Evolutionary conservation across 2,329 filamentous ascomycete species (phyloP), one percentile per base, ranked within the genome.

Genomic region (Pestalotiopsis sp.): DNA sequence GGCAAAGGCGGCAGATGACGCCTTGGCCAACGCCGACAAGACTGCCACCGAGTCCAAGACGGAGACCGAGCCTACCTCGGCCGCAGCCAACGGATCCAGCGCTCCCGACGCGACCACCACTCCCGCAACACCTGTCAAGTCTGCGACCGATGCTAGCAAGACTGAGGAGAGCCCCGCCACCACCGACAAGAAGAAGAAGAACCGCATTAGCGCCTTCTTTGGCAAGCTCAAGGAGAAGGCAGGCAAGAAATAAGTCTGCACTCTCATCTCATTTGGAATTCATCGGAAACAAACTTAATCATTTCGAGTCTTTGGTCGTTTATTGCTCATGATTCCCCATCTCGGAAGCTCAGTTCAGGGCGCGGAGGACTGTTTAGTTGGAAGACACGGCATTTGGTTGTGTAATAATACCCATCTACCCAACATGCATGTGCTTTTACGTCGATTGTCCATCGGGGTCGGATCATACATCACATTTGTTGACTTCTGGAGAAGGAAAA

Each of bases 131-230:
- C 57, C 57, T 4, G 66, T 23, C 13, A 67, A 67, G 57, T 31
- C 36, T 11, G 38, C 38, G 13, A 45, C 71, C 13, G 65, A 63
- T 23, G 62, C 69, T 17, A 72, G 41, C 66, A 71, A 68, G 52
- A 49, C 71, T 5, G 61, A 72, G 40, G 73, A 72, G 14, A 77
- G 77, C 71, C 78, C 80, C 62, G 78, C 81, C 23, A 83, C 66
- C 52, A 20, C 52, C 23, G 69, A 70, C 6, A 68, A 82, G 75
- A 85, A 84, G 78, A 84, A 82, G 74, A 82, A 83, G 75, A 78
- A 80, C 71, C 76, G 82, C 38, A 69, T 80, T 38, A 84, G 83
- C 72, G 78, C 78, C 25, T 79, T 84, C 70, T 84, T 85, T 73
- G 52, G 57, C 57, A 70, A 70, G 68, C 57, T 70, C 41, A 69